Evolutionary conservation across 495 filamentous ascomycete genomes (phyloP), one percentile per base, ranked within the genome.

Genomic region (Aspergillus egyptiacus): DNA sequence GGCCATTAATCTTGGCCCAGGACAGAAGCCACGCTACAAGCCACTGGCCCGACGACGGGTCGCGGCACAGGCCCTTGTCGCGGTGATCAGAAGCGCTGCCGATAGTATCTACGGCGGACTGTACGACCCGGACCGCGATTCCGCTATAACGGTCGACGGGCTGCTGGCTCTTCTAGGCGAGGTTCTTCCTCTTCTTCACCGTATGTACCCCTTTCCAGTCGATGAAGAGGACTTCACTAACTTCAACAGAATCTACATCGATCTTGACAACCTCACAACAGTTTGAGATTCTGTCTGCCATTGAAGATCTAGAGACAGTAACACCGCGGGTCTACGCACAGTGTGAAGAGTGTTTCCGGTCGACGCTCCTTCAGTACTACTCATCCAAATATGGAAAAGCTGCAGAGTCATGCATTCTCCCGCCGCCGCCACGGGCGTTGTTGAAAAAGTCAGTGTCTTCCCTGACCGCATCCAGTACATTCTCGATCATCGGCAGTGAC

Each of bases 21-120:
- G 71, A n/a, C 56, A 72, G 50, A 64, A 54, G n/a, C 66, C 68
- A 2, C 65, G 63, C 13, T 63, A 71, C 55, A 68, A 70, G 45
- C 69, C 73, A 13, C 53, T 77, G 22, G 70, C 77, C 3, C 72
- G 84, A 27, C 84, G 80, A 48, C 74, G 74, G 39, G 80, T 81
- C 50, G 88, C 89, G 17, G 83, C 82, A 0, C 68, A 79, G 22
- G 81, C 83, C n/a, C 70, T 96, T 25, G 68, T 86, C 19, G 84
- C 85, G 8, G 82, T 93, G 40, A 86, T 95, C 58, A 72, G 79
- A 39, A 93, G 87, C 63, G 86, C 90, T 3, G 82, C 83, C 36
- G 88, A 94, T 63, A 89, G 86, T 56, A 94, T 96, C 58, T 83
- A 85, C 47, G 91, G 90, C 40, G 89, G 91, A 13, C 72, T 95